Percentiles rank a stretch among this genome's conserved stretches.
phyloP scores from a whole-genome alignment of 768 basidiomycete genomes.

The Paxillus rubicundulus region DNA sequence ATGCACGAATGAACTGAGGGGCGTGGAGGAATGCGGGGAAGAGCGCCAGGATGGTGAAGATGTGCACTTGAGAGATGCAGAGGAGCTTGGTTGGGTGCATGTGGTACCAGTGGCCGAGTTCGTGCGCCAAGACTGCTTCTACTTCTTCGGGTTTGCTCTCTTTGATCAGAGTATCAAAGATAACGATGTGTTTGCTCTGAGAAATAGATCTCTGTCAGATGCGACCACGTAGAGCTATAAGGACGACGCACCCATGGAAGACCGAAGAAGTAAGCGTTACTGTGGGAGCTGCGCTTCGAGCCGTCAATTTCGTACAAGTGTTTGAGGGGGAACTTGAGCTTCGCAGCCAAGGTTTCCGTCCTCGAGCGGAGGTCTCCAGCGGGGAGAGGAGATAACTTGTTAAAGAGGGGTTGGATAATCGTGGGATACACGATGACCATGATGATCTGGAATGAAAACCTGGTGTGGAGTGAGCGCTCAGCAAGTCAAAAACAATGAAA shows the following conservation, averaged over 20 bases:
- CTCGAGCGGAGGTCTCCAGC: conserved; percentile 73
- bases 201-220: background rate
- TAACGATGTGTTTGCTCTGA: conserved; percentile 91
- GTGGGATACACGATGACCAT: conserved; percentile 84
- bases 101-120: conserved; percentile 95
- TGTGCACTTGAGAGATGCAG: conserved; percentile 80
- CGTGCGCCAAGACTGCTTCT: conserved; percentile 96
- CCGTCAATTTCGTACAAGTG: conserved; percentile 97
- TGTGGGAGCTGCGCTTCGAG: conserved; percentile 91
- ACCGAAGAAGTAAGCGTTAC: conserved; percentile 98
- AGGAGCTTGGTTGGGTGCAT: conserved; percentile 90
- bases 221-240: background rate
- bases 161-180: conserved; percentile 96
- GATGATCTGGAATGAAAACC: conserved; percentile 77
- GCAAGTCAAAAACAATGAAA: background rate
- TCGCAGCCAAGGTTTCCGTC: conserved; percentile 73
- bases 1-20: conserved; percentile 72
- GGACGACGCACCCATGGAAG: conserved; percentile 74
- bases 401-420: conserved; percentile 94
- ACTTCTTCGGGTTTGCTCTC: conserved; percentile 89
- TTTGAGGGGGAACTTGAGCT: conserved; percentile 90
- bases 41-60: conserved; percentile 79
- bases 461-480: conserved; percentile 26
- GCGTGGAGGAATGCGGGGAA: conserved; percentile 91
- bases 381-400: conserved; percentile 87